Evolutionary conservation across 2,329 filamentous ascomycete species (phyloP).

Genomic region (Nemania sp.): DNA sequence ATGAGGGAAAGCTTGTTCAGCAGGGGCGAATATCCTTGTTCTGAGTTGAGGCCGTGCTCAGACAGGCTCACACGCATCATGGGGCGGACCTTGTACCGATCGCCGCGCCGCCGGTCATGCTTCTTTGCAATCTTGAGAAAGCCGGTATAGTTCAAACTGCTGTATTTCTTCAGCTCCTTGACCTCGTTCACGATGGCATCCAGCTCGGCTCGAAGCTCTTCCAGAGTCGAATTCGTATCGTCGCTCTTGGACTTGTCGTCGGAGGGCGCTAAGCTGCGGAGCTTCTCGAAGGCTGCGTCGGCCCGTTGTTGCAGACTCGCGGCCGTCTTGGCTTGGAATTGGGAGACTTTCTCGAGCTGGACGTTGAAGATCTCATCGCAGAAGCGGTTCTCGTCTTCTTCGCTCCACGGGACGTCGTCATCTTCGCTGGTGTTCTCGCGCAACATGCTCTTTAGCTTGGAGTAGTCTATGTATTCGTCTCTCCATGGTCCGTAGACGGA

Average conservation of each 20-base stretch:
- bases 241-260: slow-evolving; percentile 61
- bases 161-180: slow-evolving; percentile 92
- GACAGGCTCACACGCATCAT: slow-evolving; percentile 89
- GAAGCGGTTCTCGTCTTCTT: slow-evolving; percentile 90
- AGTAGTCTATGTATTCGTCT: slow-evolving; percentile 93
- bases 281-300: slow-evolving; percentile 65
- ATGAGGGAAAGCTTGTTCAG: slow-evolving; percentile 90
- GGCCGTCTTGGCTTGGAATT: slow-evolving; percentile 83
- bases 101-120: slow-evolving; percentile 90
- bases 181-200: slow-evolving; percentile 89
- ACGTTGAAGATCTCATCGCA: slow-evolving; percentile 94
- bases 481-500: slow-evolving; percentile 87
- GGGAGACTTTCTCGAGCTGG: slow-evolving; percentile 91
- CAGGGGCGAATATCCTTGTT: slow-evolving; percentile 83
- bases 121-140: slow-evolving; percentile 99
- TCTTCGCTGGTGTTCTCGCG: slow-evolving; percentile 71
- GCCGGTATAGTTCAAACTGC: slow-evolving; percentile 94
- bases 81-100: slow-evolving; percentile 84
- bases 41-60: slow-evolving; percentile 92
- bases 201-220: slow-evolving; percentile 76
- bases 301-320: slow-evolving; percentile 58
- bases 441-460: slow-evolving; percentile 86
- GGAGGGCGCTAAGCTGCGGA: slow-evolving; percentile 78
- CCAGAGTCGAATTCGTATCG: slow-evolving; percentile 58
- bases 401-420: slow-evolving; percentile 78